Percentiles rank a stretch among this genome's conserved stretches.
These are phyloP conservation scores for Spathaspora girioi DNA, from an alignment of 805 yeast genomes.

Conservation along the genomic window DNA sequence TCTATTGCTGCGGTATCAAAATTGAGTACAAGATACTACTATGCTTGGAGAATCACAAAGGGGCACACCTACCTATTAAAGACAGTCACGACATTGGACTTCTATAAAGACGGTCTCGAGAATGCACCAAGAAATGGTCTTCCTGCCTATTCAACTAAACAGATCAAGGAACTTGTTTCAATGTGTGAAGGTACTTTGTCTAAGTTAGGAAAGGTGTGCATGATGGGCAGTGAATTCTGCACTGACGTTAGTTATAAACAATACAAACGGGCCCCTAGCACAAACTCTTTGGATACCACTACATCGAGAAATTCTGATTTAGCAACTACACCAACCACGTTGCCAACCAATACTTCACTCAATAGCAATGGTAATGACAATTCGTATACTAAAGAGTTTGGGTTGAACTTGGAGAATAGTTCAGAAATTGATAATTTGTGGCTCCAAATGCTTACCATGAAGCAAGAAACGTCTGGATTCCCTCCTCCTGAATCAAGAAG, in stretches of 20 bases:
- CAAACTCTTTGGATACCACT: conserved; percentile 7
- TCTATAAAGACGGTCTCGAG: conserved; percentile 13
- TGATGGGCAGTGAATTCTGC: conserved; percentile 10
- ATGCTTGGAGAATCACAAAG: conserved; percentile 39
- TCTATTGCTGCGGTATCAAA: conserved; percentile 33
- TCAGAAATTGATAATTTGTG: conserved; percentile 33
- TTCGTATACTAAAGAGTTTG: conserved; percentile 8
- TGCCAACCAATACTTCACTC: neutral
- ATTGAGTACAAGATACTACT: conserved; percentile 33
- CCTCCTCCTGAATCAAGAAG: conserved; percentile 1
- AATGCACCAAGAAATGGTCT: conserved; percentile 8
- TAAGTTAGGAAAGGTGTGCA: conserved; percentile 17
- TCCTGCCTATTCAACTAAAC: conserved; percentile 16
- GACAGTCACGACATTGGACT: conserved; percentile 24
- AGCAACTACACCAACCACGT: neutral
- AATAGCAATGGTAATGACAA: conserved; percentile 1
- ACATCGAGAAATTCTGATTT: conserved; percentile 1
- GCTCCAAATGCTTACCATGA: conserved; percentile 30
- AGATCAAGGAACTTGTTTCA: conserved; percentile 22
- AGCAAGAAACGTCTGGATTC: conserved; percentile 14
- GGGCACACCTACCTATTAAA: conserved; percentile 30
- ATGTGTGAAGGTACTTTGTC: conserved; percentile 23
- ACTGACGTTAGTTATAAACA: conserved; percentile 4
- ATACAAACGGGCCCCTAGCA: neutral
- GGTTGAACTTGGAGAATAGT: conserved; percentile 18